A percentile compares a stretch with the other conserved stretches of the same genome.
Conservation (phyloP, 2,329 filamentous ascomycete species). For the Helotiales sp. region DNA sequence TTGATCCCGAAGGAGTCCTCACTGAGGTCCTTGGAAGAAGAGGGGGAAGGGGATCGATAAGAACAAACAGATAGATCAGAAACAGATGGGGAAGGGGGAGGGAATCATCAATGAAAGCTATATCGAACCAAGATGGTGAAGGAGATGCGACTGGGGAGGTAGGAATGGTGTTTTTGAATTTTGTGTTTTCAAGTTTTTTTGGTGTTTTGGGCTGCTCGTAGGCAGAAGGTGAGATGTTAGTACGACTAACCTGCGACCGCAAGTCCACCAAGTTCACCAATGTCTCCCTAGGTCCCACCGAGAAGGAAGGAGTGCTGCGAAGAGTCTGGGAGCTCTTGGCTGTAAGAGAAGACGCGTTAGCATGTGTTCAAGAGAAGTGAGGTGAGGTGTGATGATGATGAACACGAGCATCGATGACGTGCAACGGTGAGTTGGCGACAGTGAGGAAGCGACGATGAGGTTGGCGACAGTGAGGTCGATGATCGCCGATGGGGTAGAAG, state of each 20-base stretch:
- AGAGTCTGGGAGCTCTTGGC: too few species aligned
- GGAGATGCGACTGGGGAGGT: not conserved
- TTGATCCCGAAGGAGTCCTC: not conserved
- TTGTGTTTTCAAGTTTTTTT: too few species aligned
- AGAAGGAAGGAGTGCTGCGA: too few species aligned
- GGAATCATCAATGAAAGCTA: not conserved
- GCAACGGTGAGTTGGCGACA: too few species aligned
- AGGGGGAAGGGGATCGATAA: too few species aligned
- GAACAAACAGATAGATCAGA: too few species aligned
- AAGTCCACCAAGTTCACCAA: not conserved
- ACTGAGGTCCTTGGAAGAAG: too few species aligned
- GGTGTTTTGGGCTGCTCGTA: too few species aligned
- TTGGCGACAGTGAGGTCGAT: not conserved
- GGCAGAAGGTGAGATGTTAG: too few species aligned
- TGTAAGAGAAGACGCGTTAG: not conserved
- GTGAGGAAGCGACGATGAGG: not conserved
- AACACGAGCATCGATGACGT: too few species aligned
- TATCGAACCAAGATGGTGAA: not conserved
- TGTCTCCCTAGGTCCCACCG: not conserved
- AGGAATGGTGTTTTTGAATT: too few species aligned
- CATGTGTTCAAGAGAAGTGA: not conserved
- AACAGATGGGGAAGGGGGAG: too few species aligned
- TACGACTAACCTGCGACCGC: not conserved
- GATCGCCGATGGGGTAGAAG: not conserved
- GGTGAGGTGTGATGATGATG: not conserved